Evolutionary conservation across 352 stramenopile species (phyloP).

Genomic region (Phytophthora sojae): DNA sequence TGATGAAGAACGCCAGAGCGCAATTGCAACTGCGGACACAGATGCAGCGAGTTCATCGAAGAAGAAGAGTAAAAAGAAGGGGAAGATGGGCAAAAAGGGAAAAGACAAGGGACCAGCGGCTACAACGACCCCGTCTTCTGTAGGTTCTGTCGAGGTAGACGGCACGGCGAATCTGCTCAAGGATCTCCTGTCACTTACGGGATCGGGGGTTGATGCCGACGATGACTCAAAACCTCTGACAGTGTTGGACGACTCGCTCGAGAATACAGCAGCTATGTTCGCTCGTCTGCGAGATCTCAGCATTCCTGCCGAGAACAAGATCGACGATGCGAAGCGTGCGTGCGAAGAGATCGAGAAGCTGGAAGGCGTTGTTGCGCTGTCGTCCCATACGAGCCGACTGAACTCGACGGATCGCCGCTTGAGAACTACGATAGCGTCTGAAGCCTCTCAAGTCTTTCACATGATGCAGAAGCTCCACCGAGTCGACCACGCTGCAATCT

Average conservation of each 20-base stretch:
- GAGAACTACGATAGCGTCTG: conserved; percentile 2
- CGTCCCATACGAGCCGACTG: conserved; percentile 17
- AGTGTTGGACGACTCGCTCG: conserved; percentile 11
- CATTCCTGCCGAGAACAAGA: conserved; percentile 13
- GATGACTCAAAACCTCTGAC: background rate
- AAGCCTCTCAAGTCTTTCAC: conserved; percentile 22
- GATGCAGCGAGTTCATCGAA: background rate
- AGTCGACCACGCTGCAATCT: conserved; percentile 22
- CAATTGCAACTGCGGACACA: conserved; percentile 7
- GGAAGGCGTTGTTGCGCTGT: conserved; percentile 2
- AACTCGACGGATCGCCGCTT: conserved; percentile 15
- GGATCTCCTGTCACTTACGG: conserved; percentile 10
- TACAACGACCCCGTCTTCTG: background rate
- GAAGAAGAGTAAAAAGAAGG: conserved; percentile 34
- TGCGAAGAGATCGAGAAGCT: conserved; percentile 22
- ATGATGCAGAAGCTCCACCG: conserved; percentile 42
- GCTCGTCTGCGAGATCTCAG: conserved; percentile 19
- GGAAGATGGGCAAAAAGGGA: conserved; percentile 41
- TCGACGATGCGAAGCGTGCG: conserved; percentile 18
- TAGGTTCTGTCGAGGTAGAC: background rate
- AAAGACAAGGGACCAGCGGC: conserved; percentile 6
- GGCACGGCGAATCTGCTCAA: conserved; percentile 4
- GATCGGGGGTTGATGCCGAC: background rate
- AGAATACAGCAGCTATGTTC: conserved; percentile 18
- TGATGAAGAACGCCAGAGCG: background rate